Evolutionary conservation across 345 rosid genomes (phyloP), one percentile per base, ranked within the genome.

Genomic region (Eucalyptus pumila): DNA sequence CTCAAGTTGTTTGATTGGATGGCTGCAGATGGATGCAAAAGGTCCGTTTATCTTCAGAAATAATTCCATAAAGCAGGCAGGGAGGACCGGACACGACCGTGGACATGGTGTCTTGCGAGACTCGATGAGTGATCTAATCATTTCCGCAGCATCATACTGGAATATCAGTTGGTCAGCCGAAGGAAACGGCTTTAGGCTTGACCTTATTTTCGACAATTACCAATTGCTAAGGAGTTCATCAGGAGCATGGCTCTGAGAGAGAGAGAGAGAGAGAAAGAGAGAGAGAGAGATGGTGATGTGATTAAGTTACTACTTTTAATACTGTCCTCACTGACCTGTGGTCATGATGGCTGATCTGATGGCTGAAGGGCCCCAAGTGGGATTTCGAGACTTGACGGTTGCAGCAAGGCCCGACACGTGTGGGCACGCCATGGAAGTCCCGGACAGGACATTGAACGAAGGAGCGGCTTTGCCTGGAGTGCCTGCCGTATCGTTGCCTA

Each of bases 361-460:
- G 6, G 95, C 96, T 4, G 99, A 93, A 44, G 98, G 95, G 52
- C 92, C 85, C 95, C 95, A 96, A 3, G 92, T 89, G 15, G 96
- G 98, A 88, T 95, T 91, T 42, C 60, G 93, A 52, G 95, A 92
- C 92, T 96, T 96, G 44, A 96, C 91, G 6, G 89, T 87, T 3
- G 96, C 95, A 47, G 94, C 97, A 76, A 95, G 89, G 50, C 94
- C 99, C 11, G 98, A 91, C 69, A 96, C 96, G 14, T 96, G 98
- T 11, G 98, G 98, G 89, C 97, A 93, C 24, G 99, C 90, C 98
- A 96, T 95, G 89, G 99, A 96, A 87, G 98, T 95, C 90, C 99
- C 99, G 9, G 98, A 96, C 24, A 95, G 80, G 42, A 96, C 88
- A 81, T 93, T 94, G 91, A 89, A 96, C 37, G 89, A 32, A 92